Evolutionary conservation across 1,284 basidiomycete species (phyloP), one percentile per base, ranked within the genome.

Genomic region (Cutaneotrichosporon dermatis): DNA sequence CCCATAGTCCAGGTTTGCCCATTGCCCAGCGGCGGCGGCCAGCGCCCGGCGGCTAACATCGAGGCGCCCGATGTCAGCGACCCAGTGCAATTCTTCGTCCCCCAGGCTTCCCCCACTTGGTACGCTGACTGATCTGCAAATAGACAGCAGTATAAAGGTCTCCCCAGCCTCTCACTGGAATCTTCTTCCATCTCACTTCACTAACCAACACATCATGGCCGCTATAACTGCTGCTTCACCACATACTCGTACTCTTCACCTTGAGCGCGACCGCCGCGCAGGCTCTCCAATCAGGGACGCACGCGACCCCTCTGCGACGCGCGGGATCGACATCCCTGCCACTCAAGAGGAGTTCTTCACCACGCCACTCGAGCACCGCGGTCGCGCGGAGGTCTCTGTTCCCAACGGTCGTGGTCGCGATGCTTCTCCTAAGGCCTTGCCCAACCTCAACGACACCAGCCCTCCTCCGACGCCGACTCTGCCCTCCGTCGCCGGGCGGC

Each of bases 391-490:
- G 25, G 25, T 25, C 25, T 25, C 25, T 25, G 25, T 25, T 7
- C 46, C 49, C 10, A 50, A 41, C 3, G 25, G 51, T 4, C 60
- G 63, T 13, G 65, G 65, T 2, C 65, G 65, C 50, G 62, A 64
- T 55, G 16, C 51, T 6, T 63, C 62, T 6, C 64, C 61, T 42
- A 61, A 62, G 46, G 35, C 49, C 10, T 57, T 67, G 34, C 55
- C 54, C 13, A 50, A 65, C 55, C 57, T 63, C 34, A 55, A 60
- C 53, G 61, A 59, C 58, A 16, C 7, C n/a, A 48, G 49, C 15
- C 52, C 59, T 10, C 58, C 57, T 2, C 64, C 61, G 4, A 40
- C 49, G 8, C 43, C 57, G 15, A 6, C 42, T 16, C 57, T 61
- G 11, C 62, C 65, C n/a, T 42, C 57, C 34, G 44, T 58, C 4